These are phyloP conservation scores for Atalantia buxifolia DNA, from an alignment of 345 rosid genomes.

Conservation along the genomic window DNA sequence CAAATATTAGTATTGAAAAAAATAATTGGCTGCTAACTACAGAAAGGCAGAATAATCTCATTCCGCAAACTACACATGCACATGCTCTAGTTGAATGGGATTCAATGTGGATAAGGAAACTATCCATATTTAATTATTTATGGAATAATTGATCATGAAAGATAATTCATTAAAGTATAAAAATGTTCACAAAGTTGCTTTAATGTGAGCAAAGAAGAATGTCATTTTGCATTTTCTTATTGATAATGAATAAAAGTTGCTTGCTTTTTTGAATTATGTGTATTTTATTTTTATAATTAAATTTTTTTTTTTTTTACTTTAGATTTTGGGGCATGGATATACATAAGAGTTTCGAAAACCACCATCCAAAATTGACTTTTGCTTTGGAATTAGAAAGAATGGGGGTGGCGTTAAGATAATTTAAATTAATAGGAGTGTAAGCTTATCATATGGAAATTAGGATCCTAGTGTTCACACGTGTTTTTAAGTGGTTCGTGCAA, in stretches of 20 bases:
- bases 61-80: too few species aligned
- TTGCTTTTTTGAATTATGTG: background rate
- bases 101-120: too few species aligned
- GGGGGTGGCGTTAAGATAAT: background rate
- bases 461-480: background rate
- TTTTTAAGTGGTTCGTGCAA: background rate
- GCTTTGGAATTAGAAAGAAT: background rate
- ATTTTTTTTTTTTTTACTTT: background rate
- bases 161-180: too few species aligned
- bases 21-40: too few species aligned
- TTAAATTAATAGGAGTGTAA: background rate
- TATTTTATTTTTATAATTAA: background rate
- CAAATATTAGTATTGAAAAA: too few species aligned
- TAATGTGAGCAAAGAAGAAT: background rate
- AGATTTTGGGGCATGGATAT: background rate
- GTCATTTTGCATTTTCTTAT: too few species aligned
- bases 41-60: too few species aligned
- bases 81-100: too few species aligned
- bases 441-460: background rate
- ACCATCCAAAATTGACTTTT: constrained; percentile 15
- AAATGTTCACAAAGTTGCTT: background rate
- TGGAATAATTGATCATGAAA: too few species aligned
- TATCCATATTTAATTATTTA: too few species aligned
- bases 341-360: background rate
- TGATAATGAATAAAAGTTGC: background rate